Conservation (phyloP, 164 flowering plant genomes). For the Magnolia kwangsiensis region DNA sequence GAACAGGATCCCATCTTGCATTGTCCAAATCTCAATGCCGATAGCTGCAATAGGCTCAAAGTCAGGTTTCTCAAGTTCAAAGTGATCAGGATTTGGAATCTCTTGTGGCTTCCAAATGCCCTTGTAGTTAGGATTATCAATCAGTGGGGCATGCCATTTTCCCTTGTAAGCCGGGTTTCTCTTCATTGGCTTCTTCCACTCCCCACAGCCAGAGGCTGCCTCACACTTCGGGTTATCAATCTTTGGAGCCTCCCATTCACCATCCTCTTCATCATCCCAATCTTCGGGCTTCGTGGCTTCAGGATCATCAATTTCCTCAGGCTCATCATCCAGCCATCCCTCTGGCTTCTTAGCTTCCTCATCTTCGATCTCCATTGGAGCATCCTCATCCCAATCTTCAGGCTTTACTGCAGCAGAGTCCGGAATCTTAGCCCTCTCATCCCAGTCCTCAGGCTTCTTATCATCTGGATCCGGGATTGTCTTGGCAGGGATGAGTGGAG, state of each 20-base stretch:
- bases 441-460: slow-evolving; percentile 97
- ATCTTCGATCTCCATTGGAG: slow-evolving; percentile 93
- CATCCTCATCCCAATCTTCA: slow-evolving; percentile 99
- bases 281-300: slow-evolving; percentile 93
- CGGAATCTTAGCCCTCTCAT: slow-evolving; percentile 87
- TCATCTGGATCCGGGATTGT: slow-evolving; percentile 98
- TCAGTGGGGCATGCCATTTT: slow-evolving; percentile 83
- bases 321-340: slow-evolving; percentile 99
- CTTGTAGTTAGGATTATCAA: slow-evolving; percentile 90
- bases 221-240: slow-evolving; percentile 88
- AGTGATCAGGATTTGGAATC: slow-evolving; percentile 81
- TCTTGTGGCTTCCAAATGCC: slow-evolving; percentile 94
- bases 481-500: slow-evolving; percentile 71
- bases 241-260: slow-evolving; percentile 98
- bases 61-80: slow-evolving; percentile 73
- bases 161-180: slow-evolving; percentile 95
- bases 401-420: slow-evolving; percentile 89
- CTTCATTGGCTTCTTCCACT: slow-evolving; percentile 96
- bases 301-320: slow-evolving; percentile 95
- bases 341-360: slow-evolving; percentile 95
- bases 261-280: slow-evolving; percentile 99
- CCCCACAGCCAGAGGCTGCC: slow-evolving; percentile 92
- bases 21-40: slow-evolving; percentile 99
- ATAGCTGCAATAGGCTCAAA: slow-evolving; percentile 89
- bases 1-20: slow-evolving; percentile 99